Evolutionary conservation across 2,329 filamentous ascomycete species (phyloP).

Genomic region (Apiospora aurea): DNA sequence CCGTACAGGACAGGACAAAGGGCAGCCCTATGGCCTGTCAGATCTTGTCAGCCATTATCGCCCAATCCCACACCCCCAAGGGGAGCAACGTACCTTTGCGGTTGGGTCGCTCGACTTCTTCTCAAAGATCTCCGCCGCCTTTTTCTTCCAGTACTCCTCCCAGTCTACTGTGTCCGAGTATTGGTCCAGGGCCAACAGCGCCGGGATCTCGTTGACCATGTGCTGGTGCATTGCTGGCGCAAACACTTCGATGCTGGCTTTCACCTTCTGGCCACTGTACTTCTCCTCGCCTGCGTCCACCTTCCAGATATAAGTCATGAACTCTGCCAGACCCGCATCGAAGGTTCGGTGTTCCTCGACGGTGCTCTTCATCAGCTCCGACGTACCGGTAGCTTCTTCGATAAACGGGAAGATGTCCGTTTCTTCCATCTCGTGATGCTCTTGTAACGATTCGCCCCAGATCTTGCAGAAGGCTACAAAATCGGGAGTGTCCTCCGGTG

Average conservation of each 20-base stretch:
- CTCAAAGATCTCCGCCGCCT: slow-evolving; percentile 29
- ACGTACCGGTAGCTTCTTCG: slow-evolving; percentile 43
- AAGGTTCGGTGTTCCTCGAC: slow-evolving; percentile 51
- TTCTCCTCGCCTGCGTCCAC: slow-evolving; percentile 38
- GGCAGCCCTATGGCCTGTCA: slow-evolving; percentile 31
- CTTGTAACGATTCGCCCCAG: slow-evolving; percentile 43
- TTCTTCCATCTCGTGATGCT: slow-evolving; percentile 51
- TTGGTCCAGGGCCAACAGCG: slow-evolving; percentile 43
- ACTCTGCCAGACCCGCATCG: slow-evolving; percentile 43
- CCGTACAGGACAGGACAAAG: slow-evolving; percentile 32
- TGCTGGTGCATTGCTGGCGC: slow-evolving; percentile 44
- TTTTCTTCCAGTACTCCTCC: slow-evolving; percentile 39
- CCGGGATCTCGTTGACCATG: slow-evolving; percentile 48
- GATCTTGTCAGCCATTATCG: background rate
- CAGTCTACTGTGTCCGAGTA: slow-evolving; percentile 41
- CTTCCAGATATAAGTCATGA: slow-evolving; percentile 42
- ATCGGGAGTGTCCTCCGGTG: slow-evolving; percentile 40
- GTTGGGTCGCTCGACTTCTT: slow-evolving; percentile 29
- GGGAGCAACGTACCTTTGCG: slow-evolving; percentile 30
- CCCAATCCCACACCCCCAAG: background rate
- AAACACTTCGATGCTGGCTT: slow-evolving; percentile 45
- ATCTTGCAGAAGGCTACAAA: slow-evolving; percentile 44
- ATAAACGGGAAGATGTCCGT: slow-evolving; percentile 47
- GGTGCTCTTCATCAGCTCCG: slow-evolving; percentile 50
- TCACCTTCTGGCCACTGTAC: slow-evolving; percentile 43